Evolutionary conservation across 2,329 filamentous ascomycete genomes (phyloP).

Genomic region (Didymella segeticola): DNA sequence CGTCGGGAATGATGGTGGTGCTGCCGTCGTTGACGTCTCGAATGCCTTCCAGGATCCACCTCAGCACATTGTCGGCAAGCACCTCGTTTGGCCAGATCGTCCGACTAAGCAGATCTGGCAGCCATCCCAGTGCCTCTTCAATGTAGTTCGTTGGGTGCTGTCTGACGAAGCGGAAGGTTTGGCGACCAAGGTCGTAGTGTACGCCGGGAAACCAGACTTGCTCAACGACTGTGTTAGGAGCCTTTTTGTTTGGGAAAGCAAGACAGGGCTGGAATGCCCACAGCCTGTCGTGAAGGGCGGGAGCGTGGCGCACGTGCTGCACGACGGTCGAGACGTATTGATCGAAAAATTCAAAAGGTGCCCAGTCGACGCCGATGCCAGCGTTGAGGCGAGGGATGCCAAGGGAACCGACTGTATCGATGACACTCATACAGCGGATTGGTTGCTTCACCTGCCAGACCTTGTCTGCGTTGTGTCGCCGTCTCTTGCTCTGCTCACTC

Average conservation of each 20-base stretch:
- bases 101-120: constrained; percentile 36
- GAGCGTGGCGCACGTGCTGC: constrained; percentile 44
- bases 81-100: constrained; percentile 45
- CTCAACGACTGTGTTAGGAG: constrained; percentile 20
- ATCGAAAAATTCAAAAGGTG: constrained; percentile 47
- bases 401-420: constrained; percentile 46
- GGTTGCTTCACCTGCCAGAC: constrained; percentile 43
- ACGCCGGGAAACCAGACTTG: constrained; percentile 48
- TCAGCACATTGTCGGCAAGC: constrained; percentile 39
- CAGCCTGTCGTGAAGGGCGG: constrained; percentile 42
- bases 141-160: constrained; percentile 36
- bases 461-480: constrained; percentile 23
- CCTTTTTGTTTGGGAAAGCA: constrained; percentile 22
- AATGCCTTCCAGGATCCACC: constrained; percentile 40
- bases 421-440: constrained; percentile 42
- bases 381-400: constrained; percentile 45
- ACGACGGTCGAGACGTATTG: constrained; percentile 42
- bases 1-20: constrained; percentile 28
- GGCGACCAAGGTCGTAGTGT: constrained; percentile 48
- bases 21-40: constrained; percentile 17
- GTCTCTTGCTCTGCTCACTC: constrained; percentile 27
- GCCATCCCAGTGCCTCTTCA: constrained; percentile 33
- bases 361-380: constrained; percentile 46
- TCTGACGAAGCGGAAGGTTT: constrained; percentile 45
- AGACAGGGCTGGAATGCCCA: constrained; percentile 47